Base-by-base conservation (phyloP, 768 basidiomycete species). In the Mycena sanguinolenta region DNA sequence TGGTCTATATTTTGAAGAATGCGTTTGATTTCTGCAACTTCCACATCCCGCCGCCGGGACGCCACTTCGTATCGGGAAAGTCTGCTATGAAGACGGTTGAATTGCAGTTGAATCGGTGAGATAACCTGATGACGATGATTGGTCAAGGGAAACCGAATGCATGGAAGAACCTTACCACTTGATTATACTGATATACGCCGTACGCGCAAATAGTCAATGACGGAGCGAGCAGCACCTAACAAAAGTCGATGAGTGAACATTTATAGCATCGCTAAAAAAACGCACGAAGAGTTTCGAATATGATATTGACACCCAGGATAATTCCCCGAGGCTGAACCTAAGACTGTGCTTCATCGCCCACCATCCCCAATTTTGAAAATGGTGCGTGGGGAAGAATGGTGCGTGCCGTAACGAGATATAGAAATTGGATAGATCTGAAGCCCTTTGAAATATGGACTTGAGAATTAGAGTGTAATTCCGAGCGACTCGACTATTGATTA, bases 401-500 rank as follows among this genome's bases (percentile, higher is more conserved):
- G 65, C 42, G 5, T 44, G 23, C 21, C 30, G 30, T 17, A 65
- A 30, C 21, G 59, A 32, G 19, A 44, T 3, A 32, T 66, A 66
- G 25, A 54, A 8, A 14, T 62, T 30, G 30, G 27, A 53, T 3
- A 65, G 38, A 8, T 46, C 27, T 8, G n/a, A 30, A 7, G 52
- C 28, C 27, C 42, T 36, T 46, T 57, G 34, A 27, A 65, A 12
- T 17, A 58, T 21, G 6, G 65, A 63, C 52, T 67, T 70, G n/a
- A 70, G 27, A 6, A 61, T 19, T 21, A 70, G 17, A 21, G 60
- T 67, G 44, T 73, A 67, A 25, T 44, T 70, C 27, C 72, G 63
- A 16, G 69, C 72, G 30, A 67, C 69, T 17, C 69, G 68, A 53
- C 68, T 58, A 50, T 58, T 63, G 53, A 69, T 52, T 4, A 73